Evolutionary conservation across 495 filamentous ascomycete species (phyloP), one percentile per base, ranked within the genome.

Genomic region (Polyplosphaeria fusca): DNA sequence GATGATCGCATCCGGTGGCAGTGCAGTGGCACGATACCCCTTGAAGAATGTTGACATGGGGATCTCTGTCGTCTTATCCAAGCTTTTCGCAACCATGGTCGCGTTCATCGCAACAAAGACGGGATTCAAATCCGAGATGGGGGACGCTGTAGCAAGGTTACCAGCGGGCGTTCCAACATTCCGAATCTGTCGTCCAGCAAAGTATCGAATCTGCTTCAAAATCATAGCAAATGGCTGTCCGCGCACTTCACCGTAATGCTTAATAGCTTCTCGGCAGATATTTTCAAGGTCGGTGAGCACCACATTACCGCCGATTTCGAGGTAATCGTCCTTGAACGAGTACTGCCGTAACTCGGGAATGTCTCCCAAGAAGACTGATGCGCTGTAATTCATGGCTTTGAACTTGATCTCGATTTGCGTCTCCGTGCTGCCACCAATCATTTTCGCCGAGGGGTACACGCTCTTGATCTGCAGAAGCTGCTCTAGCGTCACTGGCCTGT

Each of bases 381-480:
- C 82, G 11, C 83, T 81, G 68, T 96, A 98, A 63, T 89, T 83
- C 81, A 94, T 83, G 1, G 83, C 89, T 75, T 98, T 97, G 79
- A 98, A 98, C 68, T 96, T 96, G 72, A 95, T 86, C 71, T 98
- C 93, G 48, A 98, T 96, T 69, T 96, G 93, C 0, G 92, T 97
- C 72, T 98, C 93, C 3, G 89, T 95, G 68, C 89, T 95, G 38
- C 93, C 93, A 23, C 91, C 92, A 56, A 98, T 95, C 53, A 98
- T 79, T 72, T 98, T 98, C 1, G 92, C 88, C 4, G 84, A 82
- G 0, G 91, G 93, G 57, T 91, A 85, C 0, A 82, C 82, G 61
- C 74, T 82, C 74, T 96, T 96, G 71, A 98, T 95, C 61, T 95
- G 85, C 22, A 98, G 73, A 20, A 98, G 75, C 66, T 98, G 91